Evolutionary conservation across 208 protist species (phyloP), one percentile per base, ranked within the genome.

Genomic region (Trypanosoma grayi): DNA sequence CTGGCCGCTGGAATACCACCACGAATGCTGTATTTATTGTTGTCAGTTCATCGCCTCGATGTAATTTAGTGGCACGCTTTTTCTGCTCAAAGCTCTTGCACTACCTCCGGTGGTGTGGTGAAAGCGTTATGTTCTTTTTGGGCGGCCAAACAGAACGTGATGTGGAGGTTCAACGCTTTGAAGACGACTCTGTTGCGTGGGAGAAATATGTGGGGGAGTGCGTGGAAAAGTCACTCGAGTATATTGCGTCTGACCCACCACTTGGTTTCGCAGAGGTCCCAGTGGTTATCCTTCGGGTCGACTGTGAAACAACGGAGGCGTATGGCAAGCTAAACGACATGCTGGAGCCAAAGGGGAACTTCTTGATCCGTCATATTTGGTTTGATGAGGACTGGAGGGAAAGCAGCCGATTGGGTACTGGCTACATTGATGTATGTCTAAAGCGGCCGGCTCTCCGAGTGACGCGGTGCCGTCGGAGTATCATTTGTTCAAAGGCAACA

Each of bases 81-180:
- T 87, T 91, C 54, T 85, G 77, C 64, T 84, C 77, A 0, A 68
- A 71, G 24, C 72, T 87, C 14, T 52, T 79, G 28, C 81, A 83
- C 59, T 91, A 81, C 60, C 64, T 85, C 8, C 66, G 61, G 9
- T 87, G 84, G 75, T 81, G 73, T 59, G 80, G 81, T 24, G 81
- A 91, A 47, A 83, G 79, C 52, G 69, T 66, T 2, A 81, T 81
- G 66, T 71, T 87, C 20, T 79, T 77, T 46, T 58, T 84, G 11
- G 77, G 77, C 5, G 50, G 69, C 5, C 33, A 53, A 2, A 63
- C 33, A 50, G 67, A 75, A 36, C 52, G 67, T 30, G 67, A 66
- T 13, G 44, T 75, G 51, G 46, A 70, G n/a, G 69, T 82, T 5
- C 45, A 77, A 0, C 39, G 48, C 16, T 78, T 79, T 62, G 62